phyloP scores from a whole-genome alignment of 2,329 filamentous ascomycete genomes.

The Epichloe coenophiala region DNA sequence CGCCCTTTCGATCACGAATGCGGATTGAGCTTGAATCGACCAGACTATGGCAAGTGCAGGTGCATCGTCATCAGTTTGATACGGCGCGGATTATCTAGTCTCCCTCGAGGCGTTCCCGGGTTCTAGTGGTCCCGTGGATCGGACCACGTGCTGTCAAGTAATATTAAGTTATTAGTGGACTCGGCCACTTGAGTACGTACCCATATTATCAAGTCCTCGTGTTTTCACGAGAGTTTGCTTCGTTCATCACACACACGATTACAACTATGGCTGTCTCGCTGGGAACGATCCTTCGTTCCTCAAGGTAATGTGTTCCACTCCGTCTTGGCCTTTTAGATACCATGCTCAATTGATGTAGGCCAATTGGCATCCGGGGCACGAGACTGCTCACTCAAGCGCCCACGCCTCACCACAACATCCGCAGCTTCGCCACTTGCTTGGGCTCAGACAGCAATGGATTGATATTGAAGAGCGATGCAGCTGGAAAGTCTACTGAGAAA shows the following conservation, averaged over 20 bases:
- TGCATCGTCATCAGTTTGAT: conserved; percentile 3
- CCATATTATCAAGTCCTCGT: too few relatives aligned
- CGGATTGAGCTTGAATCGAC: background rate
- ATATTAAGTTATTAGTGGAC: too few relatives aligned
- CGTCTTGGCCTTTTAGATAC: background rate
- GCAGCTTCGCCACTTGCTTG: conserved; percentile 7
- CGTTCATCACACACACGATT: too few relatives aligned
- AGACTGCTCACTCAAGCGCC: conserved; percentile 1
- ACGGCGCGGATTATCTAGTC: conserved; percentile 7
- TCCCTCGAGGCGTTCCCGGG: background rate
- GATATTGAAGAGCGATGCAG: conserved; percentile 1
- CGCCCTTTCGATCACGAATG: background rate
- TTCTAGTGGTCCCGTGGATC: too few relatives aligned
- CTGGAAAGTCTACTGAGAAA: background rate
- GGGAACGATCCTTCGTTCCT: background rate
- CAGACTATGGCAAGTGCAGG: background rate
- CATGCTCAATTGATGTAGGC: background rate
- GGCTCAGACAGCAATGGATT: conserved; percentile 4
- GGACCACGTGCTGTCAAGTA: too few relatives aligned
- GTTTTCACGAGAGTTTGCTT: too few relatives aligned
- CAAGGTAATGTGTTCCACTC: background rate
- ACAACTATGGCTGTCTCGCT: background rate
- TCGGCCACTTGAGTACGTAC: background rate
- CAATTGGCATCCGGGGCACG: conserved; percentile 3
- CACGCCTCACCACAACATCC: background rate